phyloP scores from a whole-genome alignment of 1,284 basidiomycete species.

The Ganoderma sp. region DNA sequence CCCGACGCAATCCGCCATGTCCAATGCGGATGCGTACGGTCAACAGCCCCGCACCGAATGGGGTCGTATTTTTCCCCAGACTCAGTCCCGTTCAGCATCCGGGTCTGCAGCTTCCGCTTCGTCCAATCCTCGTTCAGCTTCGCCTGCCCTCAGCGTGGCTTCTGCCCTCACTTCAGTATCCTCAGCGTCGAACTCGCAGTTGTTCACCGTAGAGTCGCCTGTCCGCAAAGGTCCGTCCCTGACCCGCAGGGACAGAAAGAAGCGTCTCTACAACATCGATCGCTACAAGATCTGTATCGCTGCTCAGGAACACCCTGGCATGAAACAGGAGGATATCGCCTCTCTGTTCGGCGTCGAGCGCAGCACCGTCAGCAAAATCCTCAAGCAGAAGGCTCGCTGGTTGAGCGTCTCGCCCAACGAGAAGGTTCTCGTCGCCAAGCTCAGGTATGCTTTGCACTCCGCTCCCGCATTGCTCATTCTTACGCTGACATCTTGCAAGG shows the following conservation, averaged over 20 bases:
- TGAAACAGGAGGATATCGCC: constrained; percentile 84
- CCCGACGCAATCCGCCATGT: constrained; percentile 9
- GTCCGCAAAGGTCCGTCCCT: constrained; percentile 35
- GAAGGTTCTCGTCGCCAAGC: constrained; percentile 62
- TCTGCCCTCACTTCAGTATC: constrained; percentile 58
- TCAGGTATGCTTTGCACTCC: constrained; percentile 55
- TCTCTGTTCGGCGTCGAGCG: constrained; percentile 80
- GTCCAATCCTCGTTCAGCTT: constrained; percentile 59
- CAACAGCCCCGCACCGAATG: constrained; percentile 12
- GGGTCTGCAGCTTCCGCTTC: constrained; percentile 39
- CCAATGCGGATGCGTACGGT: constrained; percentile 14
- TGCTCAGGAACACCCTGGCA: constrained; percentile 64
- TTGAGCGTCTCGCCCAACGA: constrained; percentile 68
- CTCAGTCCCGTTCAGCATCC: constrained; percentile 52
- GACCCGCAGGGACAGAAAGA: constrained; percentile 54
- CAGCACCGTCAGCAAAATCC: constrained; percentile 92
- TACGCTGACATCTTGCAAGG: constrained; percentile 44
- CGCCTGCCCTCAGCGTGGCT: constrained; percentile 63
- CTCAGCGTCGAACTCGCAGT: constrained; percentile 41
- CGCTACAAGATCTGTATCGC: constrained; percentile 80
- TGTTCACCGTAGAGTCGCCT: constrained; percentile 23
- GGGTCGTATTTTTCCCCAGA: constrained; percentile 31
- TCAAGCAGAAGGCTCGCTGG: constrained; percentile 86
- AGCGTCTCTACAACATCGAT: constrained; percentile 74
- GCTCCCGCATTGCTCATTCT: background rate